Conservation (phyloP, 2,329 filamentous ascomycete species). For the Pseudogymnoascus sp. region DNA sequence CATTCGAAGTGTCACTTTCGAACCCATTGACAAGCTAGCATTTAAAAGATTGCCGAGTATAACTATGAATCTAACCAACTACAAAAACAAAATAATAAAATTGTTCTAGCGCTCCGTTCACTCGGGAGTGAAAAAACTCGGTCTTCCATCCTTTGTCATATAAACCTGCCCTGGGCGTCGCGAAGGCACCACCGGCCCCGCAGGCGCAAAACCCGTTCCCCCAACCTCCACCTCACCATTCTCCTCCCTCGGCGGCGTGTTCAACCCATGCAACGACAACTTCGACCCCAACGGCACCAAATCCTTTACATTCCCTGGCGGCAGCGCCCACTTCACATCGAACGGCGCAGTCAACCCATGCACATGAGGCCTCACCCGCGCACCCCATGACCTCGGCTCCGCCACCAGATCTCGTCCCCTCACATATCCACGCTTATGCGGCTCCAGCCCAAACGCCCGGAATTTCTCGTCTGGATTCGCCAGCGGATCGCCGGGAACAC, state of each 20-base stretch:
- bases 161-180: neutral
- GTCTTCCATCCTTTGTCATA: neutral
- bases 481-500: neutral
- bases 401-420: neutral
- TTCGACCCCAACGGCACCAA: neutral
- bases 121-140: neutral
- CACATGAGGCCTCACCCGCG: neutral
- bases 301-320: neutral
- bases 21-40: neutral
- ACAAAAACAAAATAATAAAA: too few relatives aligned
- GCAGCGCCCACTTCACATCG: neutral
- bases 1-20: neutral
- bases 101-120: too few relatives aligned
- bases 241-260: neutral
- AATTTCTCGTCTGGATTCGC: neutral
- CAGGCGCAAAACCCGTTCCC: neutral
- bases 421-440: neutral
- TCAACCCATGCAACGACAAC: neutral
- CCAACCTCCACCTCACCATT: neutral
- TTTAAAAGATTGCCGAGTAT: neutral
- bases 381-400: neutral
- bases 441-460: slow-evolving; percentile 1
- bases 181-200: neutral
- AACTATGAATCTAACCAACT: neutral
- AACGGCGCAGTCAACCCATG: neutral